Percentiles rank a stretch among this genome's conserved stretches.
phyloP scores from a whole-genome alignment of 768 basidiomycete genomes.

The Ramaria sp. region DNA sequence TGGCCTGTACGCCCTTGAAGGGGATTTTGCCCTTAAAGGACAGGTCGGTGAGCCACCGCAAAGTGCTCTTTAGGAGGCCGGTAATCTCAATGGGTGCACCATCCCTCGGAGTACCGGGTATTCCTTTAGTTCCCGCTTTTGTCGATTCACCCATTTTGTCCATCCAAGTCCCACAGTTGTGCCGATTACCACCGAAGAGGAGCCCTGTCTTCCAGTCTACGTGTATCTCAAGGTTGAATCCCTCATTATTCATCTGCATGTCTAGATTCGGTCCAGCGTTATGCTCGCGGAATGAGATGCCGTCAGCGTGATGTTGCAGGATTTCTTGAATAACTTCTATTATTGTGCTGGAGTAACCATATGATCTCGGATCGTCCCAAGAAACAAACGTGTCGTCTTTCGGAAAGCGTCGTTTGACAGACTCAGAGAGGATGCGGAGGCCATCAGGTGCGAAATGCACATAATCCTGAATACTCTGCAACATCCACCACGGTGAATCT shows the following conservation, averaged over 20 bases:
- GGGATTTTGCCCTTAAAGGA: slow-evolving; percentile 63
- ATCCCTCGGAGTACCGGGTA: slow-evolving; percentile 93
- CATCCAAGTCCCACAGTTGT: slow-evolving; percentile 96
- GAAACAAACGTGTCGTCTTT: slow-evolving; percentile 87
- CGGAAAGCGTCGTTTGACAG: slow-evolving; percentile 89
- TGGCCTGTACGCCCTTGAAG: slow-evolving; percentile 78
- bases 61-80: slow-evolving; percentile 83
- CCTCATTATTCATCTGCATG: slow-evolving; percentile 87
- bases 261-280: slow-evolving; percentile 97
- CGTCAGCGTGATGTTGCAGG: slow-evolving; percentile 83
- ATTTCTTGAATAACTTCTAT: slow-evolving; percentile 98
- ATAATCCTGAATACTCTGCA: slow-evolving; percentile 97
- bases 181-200: slow-evolving; percentile 73
- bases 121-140: slow-evolving; percentile 87
- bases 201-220: slow-evolving; percentile 97
- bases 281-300: slow-evolving; percentile 90
- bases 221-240: slow-evolving; percentile 85
- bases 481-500: slow-evolving; percentile 99
- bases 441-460: slow-evolving; percentile 77
- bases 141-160: slow-evolving; percentile 96
- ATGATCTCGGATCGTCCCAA: slow-evolving; percentile 82
- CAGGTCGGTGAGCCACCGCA: slow-evolving; percentile 77
- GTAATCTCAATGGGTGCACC: slow-evolving; percentile 95
- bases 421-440: slow-evolving; percentile 62
- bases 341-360: slow-evolving; percentile 67